Percentiles rank a stretch among this genome's conserved stretches.
Evolutionary conservation across 257 asterid genomes (phyloP).

Genomic region (Solanum microdontum): DNA sequence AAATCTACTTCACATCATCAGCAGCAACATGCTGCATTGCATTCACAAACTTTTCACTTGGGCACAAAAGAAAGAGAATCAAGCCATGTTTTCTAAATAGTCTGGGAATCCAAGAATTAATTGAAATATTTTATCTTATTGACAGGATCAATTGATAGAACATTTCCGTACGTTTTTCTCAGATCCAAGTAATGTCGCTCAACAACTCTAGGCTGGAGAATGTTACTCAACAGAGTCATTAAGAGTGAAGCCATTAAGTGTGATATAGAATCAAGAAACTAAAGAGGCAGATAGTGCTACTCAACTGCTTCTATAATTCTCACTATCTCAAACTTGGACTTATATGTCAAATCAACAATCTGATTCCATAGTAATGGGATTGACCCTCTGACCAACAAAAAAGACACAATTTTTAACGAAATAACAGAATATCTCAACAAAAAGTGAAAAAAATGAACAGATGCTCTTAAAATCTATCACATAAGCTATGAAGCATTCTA

Average conservation of each 20-base stretch:
- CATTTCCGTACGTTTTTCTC: slow-evolving; percentile 74
- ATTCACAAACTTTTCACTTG: slow-evolving; percentile 46
- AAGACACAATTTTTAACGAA: neutral
- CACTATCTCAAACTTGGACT: slow-evolving; percentile 64
- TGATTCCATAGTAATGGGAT: slow-evolving; percentile 93
- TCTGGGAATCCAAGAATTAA: neutral
- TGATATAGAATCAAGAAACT: neutral
- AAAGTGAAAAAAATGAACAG: neutral
- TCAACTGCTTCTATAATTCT: slow-evolving; percentile 51
- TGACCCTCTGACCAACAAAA: slow-evolving; percentile 76
- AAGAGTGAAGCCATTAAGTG: neutral
- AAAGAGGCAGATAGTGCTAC: slow-evolving; percentile 16
- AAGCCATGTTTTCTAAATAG: neutral
- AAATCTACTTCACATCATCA: slow-evolving; percentile 54
- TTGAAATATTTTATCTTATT: slow-evolving; percentile 41
- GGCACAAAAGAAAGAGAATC: neutral
- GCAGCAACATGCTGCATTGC: slow-evolving; percentile 58
- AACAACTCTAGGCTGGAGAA: slow-evolving; percentile 56
- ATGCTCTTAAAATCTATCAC: neutral
- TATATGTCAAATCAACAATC: slow-evolving; percentile 88
- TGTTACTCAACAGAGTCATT: slow-evolving; percentile 6
- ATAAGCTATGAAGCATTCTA: neutral
- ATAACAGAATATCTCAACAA: neutral
- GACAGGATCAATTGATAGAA: slow-evolving; percentile 65
- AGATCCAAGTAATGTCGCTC: slow-evolving; percentile 73